Evolutionary conservation across 176 grass and related monocot genomes (phyloP), one percentile per base, ranked within the genome.

Genomic region (Calamus simplicifolius): DNA sequence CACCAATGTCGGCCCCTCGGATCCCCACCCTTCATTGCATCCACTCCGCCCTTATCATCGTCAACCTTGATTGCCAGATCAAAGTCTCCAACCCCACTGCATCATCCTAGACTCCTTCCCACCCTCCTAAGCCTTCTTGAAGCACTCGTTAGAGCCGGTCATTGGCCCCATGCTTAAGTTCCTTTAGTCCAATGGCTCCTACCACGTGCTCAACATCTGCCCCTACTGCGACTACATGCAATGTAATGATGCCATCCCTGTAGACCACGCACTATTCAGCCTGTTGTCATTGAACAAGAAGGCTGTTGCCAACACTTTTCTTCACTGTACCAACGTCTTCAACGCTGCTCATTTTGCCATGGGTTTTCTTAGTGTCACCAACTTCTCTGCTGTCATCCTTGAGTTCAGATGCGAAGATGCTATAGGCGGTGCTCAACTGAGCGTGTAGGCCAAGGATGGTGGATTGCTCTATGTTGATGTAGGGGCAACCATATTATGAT

Each of bases 31-130:
- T 90, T 55, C 77, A 83, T 17, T 96, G 85, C 81, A 76, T 96
- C 62, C 92, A 96, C 62, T 82, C 89, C 50, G 92, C 92, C 19
- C 87, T 96, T 50, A 83, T 96, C 48, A 87, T 87, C 0, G 83
- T 87, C 57, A 89, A 89, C 49, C 78, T 96, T 0, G 92, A 90
- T 66, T 68, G 79, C 53, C 78, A 76, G 66, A 66, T 96, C 67
- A 96, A 90, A 80, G 52, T 95, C 29, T 79, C 92, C 19, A 90
- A 86, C 35, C 92, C 92, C 18, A 86, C 16, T 90, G 87, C 75
- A 87, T 96, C 64, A 90, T 96, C 75, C 87, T 96, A n/a, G 92
- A 96, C 69, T 96, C 92, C 17, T 96, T 96, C 68, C 92, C 86
- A 4, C 86, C 92, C 3, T 96, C 92, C 0, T 87, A 96, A 61